phyloP scores from a whole-genome alignment of 495 filamentous ascomycete species.

The Daldinia loculata region DNA sequence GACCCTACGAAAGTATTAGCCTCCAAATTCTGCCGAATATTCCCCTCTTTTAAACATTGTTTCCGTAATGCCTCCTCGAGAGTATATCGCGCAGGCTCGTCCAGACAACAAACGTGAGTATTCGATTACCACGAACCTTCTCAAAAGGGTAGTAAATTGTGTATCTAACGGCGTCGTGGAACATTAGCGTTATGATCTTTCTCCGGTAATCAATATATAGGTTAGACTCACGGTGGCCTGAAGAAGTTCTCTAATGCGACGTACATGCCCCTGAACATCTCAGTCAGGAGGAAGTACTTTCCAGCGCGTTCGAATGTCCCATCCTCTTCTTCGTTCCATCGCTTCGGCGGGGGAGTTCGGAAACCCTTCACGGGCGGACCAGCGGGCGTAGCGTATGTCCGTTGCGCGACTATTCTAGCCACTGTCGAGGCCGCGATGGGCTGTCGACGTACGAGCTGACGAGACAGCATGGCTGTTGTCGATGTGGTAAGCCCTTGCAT shows the following conservation, averaged over 20 bases:
- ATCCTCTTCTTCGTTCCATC: slow-evolving; percentile 77
- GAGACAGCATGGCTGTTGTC: slow-evolving; percentile 48
- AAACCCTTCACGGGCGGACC: slow-evolving; percentile 82
- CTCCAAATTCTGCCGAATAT: background rate
- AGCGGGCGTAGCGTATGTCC: slow-evolving; percentile 77
- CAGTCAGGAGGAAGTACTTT: slow-evolving; percentile 90
- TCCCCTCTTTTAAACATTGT: background rate
- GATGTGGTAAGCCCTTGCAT: slow-evolving; percentile 50
- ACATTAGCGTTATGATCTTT: slow-evolving; percentile 5
- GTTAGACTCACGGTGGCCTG: slow-evolving; percentile 83
- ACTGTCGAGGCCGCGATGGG: slow-evolving; percentile 32
- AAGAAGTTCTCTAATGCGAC: slow-evolving; percentile 98
- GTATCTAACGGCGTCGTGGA: slow-evolving; percentile 64
- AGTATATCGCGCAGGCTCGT: slow-evolving; percentile 27
- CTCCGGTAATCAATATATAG: background rate
- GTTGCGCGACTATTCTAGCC: slow-evolving; percentile 47
- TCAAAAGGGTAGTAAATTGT: slow-evolving; percentile 99
- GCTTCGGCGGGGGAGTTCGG: slow-evolving; percentile 70
- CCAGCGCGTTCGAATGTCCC: slow-evolving; percentile 81
- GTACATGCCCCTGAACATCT: slow-evolving; percentile 98
- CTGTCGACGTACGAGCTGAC: slow-evolving; percentile 50
- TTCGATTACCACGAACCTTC: slow-evolving; percentile 64
- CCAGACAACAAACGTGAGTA: background rate
- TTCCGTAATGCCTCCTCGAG: background rate
- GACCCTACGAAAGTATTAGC: slow-evolving; percentile 62